phyloP scores from a whole-genome alignment of 768 basidiomycete species.

The Suillus discolor region DNA sequence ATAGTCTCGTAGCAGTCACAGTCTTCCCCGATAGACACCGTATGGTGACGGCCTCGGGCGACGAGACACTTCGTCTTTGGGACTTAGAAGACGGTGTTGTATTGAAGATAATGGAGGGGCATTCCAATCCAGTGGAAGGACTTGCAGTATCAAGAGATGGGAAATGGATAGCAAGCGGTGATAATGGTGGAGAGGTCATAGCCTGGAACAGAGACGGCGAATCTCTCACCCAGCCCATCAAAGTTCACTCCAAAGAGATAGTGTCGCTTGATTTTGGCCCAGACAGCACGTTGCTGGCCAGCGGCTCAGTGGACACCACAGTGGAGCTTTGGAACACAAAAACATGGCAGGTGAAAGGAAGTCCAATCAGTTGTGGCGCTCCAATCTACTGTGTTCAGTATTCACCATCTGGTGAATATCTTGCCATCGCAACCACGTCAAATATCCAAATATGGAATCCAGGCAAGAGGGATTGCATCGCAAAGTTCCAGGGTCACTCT shows the following conservation, averaged over 20 bases:
- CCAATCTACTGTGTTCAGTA: not conserved
- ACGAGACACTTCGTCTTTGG: not conserved
- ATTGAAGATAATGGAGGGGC: not conserved
- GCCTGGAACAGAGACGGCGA: not conserved
- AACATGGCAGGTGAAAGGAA: not conserved
- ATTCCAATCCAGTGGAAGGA: not conserved
- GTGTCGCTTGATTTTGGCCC: not conserved
- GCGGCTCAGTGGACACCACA: not conserved
- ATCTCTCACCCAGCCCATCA: not conserved
- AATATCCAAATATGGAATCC: conserved; percentile 1
- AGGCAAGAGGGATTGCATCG: not conserved
- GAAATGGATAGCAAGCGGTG: not conserved
- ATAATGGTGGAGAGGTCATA: not conserved
- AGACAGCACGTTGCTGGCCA: not conserved
- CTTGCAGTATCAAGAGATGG: not conserved
- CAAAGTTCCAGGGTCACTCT: not conserved
- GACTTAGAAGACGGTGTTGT: not conserved
- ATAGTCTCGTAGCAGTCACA: not conserved
- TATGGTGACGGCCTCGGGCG: not conserved
- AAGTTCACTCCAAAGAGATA: not conserved
- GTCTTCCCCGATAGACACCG: not conserved
- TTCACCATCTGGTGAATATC: not conserved
- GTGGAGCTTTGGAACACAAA: not conserved
- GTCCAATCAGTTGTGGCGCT: not conserved
- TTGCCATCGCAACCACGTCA: not conserved